Evolutionary conservation across 345 rosid species (phyloP).

Genomic region (Melaleuca quinquenervia): DNA sequence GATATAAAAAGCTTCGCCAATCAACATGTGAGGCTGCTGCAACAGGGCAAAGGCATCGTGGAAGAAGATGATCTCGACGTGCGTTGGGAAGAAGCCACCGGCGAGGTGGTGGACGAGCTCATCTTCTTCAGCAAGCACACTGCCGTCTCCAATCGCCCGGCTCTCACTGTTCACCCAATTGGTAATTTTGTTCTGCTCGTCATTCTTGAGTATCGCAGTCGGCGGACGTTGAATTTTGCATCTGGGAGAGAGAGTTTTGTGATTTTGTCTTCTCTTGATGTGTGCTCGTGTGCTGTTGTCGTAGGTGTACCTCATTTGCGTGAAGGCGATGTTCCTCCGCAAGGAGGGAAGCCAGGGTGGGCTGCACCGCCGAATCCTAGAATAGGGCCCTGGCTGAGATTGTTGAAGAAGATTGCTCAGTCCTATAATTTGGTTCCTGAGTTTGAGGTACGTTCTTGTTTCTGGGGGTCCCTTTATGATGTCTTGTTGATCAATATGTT

Average conservation of each 20-base stretch:
- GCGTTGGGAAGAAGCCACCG: slow-evolving; percentile 80
- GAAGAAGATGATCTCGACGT: slow-evolving; percentile 68
- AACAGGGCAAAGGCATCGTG: slow-evolving; percentile 51
- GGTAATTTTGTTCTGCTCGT: slow-evolving; percentile 21
- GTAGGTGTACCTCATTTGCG: slow-evolving; percentile 76
- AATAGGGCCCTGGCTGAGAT: slow-evolving; percentile 87
- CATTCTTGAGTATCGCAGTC: background rate
- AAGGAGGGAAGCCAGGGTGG: slow-evolving; percentile 92
- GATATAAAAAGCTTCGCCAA: slow-evolving; percentile 46
- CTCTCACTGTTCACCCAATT: slow-evolving; percentile 81
- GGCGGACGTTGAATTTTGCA: background rate
- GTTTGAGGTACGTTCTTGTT: slow-evolving; percentile 57
- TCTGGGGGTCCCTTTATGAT: background rate
- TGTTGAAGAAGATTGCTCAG: slow-evolving; percentile 51
- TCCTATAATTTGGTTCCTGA: slow-evolving; percentile 79
- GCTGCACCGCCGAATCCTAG: slow-evolving; percentile 81
- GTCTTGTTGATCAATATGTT: background rate
- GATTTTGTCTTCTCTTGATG: background rate
- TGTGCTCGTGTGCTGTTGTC: background rate
- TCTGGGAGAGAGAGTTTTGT: background rate
- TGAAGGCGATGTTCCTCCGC: slow-evolving; percentile 74
- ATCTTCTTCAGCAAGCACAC: slow-evolving; percentile 90
- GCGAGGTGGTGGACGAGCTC: slow-evolving; percentile 70
- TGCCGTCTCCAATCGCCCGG: slow-evolving; percentile 87
- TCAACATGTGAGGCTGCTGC: slow-evolving; percentile 49